Evolutionary conservation across 164 flowering plant genomes (phyloP).

Genomic region (Pachysandra terminalis): DNA sequence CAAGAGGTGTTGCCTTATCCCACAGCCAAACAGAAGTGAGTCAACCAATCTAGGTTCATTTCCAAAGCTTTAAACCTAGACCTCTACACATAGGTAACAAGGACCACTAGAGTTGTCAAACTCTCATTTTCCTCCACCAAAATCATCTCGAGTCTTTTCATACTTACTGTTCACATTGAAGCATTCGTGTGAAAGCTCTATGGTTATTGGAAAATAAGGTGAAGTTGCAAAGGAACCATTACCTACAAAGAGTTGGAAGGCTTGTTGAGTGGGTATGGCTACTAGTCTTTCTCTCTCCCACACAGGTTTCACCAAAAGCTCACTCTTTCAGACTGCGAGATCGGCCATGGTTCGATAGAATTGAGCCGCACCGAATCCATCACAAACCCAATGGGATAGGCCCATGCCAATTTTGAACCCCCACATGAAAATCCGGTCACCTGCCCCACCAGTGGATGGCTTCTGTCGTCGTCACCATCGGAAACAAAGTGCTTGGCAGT

Average conservation of each 20-base stretch:
- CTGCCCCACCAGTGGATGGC: constrained; percentile 24
- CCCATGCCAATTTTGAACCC: constrained; percentile 31
- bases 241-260: constrained; percentile 1
- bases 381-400: constrained; percentile 31
- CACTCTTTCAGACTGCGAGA: constrained; percentile 17
- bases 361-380: constrained; percentile 33
- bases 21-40: too few relatives aligned
- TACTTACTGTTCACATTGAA: constrained; percentile 16
- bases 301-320: constrained; percentile 24
- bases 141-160: constrained; percentile 17
- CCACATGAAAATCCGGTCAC: constrained; percentile 35
- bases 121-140: constrained; percentile 21
- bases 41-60: constrained; percentile 18
- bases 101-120: constrained; percentile 26
- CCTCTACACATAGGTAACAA: constrained; percentile 33
- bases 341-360: constrained; percentile 27
- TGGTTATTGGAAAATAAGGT: constrained; percentile 22
- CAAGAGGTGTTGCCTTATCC: constrained; percentile 13
- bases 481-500: constrained; percentile 11
- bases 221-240: constrained; percentile 19
- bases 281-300: constrained; percentile 28
- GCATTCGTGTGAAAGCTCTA: constrained; percentile 21
- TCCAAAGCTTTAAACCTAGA: constrained; percentile 24
- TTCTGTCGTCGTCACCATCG: constrained; percentile 4
- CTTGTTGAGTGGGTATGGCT: neutral